A percentile compares a stretch with the other conserved stretches of the same genome.
Conservation (phyloP, 257 asterid genomes). For the Verbascum thapsus region DNA sequence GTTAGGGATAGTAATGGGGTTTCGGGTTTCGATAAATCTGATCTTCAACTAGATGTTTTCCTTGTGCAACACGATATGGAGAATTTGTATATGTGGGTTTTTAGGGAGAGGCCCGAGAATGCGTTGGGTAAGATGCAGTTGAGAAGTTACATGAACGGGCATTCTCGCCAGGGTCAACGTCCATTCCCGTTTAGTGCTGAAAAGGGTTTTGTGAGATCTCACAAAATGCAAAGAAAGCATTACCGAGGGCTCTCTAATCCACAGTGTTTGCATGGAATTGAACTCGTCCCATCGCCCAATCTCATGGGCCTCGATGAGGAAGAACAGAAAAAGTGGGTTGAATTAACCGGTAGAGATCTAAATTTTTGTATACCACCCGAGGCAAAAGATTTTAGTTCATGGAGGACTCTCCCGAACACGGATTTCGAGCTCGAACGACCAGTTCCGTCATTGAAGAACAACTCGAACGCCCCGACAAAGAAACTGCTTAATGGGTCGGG, state of each 20-base stretch:
- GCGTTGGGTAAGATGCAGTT: constrained; percentile 64
- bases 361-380: constrained; percentile 54
- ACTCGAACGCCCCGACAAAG: constrained; percentile 32
- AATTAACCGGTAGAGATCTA: constrained; percentile 53
- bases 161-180: constrained; percentile 54
- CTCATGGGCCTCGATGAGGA: constrained; percentile 46
- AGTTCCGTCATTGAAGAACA: constrained; percentile 33
- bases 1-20: constrained; percentile 46
- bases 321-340: constrained; percentile 58
- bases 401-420: constrained; percentile 56
- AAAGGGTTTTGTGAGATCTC: constrained; percentile 58
- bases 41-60: constrained; percentile 51
- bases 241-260: constrained; percentile 61
- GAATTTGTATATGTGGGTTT: constrained; percentile 62
- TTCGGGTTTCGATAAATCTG: constrained; percentile 53
- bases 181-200: constrained; percentile 54
- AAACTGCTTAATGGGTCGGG: constrained; percentile 53
- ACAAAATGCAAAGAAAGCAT: constrained; percentile 57
- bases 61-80: constrained; percentile 64
- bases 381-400: constrained; percentile 53
- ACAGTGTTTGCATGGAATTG: constrained; percentile 60
- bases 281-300: constrained; percentile 47
- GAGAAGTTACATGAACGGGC: constrained; percentile 62
- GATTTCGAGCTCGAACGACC: constrained; percentile 60
- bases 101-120: constrained; percentile 60